Base-by-base conservation (phyloP, 2,329 filamentous ascomycete species). In the Microdochium paspali region DNA sequence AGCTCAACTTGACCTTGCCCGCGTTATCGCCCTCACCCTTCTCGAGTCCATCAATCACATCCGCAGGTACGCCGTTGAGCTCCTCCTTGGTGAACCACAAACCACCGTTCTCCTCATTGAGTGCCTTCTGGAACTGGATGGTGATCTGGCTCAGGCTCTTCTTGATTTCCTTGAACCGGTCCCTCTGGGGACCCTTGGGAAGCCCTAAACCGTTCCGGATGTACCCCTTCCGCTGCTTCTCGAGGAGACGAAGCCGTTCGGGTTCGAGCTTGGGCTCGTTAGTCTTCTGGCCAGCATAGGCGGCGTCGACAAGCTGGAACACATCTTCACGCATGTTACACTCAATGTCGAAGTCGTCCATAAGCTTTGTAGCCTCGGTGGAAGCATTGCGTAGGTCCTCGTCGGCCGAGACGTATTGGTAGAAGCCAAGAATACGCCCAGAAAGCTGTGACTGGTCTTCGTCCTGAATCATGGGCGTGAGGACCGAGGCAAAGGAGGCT, bases 161-260 rank as follows among this genome's bases (percentile, higher is more conserved):
- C 76, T 89, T 87, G 67, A 91, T 90, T 65, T 85, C 85, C 72
- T 90, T 91, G 76, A 91, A 91, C 42, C 86, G 79, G 56, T 90
- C 86, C 51, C 86, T 71, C 68, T 89, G 72, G 4, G 76, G 70
- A 1, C 85, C 86, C 23, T 79, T 77, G 1, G 85, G 82, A 45
- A 93, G 70, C 3, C 80, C 80, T 44, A 93, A 69, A 13, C 87
- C 87, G 62, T 89, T 90, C 47, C 79, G 76, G 57, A 91, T 82
- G 64, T 87, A 91, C 52, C 74, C 77, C 66, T 88, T 87, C 57
- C 84, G 78, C 58, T 90, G 83, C 68, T 87, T 89, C 66, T 90
- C 82, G 25, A 93, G 69, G 53, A 90, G 65, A n/a, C 84, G 77
- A 54, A 80, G 66, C 48, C 80, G 84, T 67, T 93, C 87, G 0